phyloP scores from a whole-genome alignment of 2,329 filamentous ascomycete species.

The Xylaria sp. region DNA sequence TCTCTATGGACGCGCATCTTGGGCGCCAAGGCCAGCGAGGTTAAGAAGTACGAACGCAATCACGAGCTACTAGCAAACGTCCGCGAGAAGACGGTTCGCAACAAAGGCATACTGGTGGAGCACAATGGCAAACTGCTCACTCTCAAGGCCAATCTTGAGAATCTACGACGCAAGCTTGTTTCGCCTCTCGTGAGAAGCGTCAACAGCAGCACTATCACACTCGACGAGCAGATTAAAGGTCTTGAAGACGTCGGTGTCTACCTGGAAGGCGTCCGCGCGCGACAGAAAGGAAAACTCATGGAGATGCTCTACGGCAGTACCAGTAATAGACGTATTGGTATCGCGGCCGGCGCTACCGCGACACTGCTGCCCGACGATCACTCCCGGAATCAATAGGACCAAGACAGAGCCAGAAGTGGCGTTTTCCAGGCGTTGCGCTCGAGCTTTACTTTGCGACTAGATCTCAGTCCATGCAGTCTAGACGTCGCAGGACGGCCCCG shows the following conservation, averaged over 20 bases:
- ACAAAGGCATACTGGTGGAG: constrained; percentile 80
- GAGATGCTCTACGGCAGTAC: constrained; percentile 64
- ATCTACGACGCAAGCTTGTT: constrained; percentile 75
- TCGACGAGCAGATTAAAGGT: constrained; percentile 82
- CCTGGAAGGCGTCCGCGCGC: constrained; percentile 66
- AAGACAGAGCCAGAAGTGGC: background rate
- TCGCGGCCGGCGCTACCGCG: constrained; percentile 18
- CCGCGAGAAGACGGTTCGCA: constrained; percentile 74
- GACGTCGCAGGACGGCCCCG: background rate
- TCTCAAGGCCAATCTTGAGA: constrained; percentile 81
- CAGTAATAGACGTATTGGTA: constrained; percentile 23
- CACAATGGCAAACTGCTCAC: constrained; percentile 80
- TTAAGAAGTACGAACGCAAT: constrained; percentile 93
- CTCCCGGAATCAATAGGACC: constrained; percentile 1
- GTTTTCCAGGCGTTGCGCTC: background rate
- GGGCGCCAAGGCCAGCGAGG: constrained; percentile 64
- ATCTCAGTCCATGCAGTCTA: background rate
- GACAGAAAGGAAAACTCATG: constrained; percentile 78
- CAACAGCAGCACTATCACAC: constrained; percentile 62
- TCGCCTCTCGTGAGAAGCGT: constrained; percentile 71
- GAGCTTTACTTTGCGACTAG: background rate
- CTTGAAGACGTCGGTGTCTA: constrained; percentile 75
- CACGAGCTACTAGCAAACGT: constrained; percentile 72
- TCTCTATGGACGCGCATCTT: constrained; percentile 83
- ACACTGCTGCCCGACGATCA: constrained; percentile 11